phyloP scores from a whole-genome alignment of 805 yeast species.

The Candida oleophila region DNA sequence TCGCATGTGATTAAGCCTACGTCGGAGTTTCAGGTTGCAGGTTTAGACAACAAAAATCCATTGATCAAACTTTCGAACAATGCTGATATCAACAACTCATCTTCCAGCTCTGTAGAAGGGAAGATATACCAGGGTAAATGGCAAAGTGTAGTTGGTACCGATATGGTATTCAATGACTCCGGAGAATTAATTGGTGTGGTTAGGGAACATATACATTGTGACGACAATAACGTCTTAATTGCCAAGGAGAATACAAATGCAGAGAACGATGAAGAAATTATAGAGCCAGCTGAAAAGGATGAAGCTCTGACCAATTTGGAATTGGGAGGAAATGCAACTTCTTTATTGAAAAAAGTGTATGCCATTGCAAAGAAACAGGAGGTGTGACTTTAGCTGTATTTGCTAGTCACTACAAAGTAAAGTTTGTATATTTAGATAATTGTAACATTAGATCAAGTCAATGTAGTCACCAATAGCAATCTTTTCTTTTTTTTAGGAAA shows the following conservation, averaged over 20 bases:
- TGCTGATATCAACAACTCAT: constrained; percentile 11
- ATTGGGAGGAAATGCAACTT: constrained; percentile 1
- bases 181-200: constrained; percentile 42
- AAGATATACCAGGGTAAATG: constrained; percentile 72
- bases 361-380: constrained; percentile 5
- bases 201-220: constrained; percentile 36
- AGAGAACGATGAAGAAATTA: constrained; percentile 15
- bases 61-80: constrained; percentile 37
- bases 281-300: constrained; percentile 11
- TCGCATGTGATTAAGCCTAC: constrained; percentile 35
- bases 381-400: background rate
- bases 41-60: constrained; percentile 31
- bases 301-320: constrained; percentile 6
- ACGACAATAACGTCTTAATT: constrained; percentile 23
- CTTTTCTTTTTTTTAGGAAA: background rate
- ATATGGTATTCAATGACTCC: constrained; percentile 41
- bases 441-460: background rate
- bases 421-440: background rate
- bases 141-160: constrained; percentile 80
- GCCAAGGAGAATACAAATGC: constrained; percentile 15
- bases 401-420: background rate
- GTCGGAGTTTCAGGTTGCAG: constrained; percentile 40
- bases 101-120: constrained; percentile 27
- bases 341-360: background rate
- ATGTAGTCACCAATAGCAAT: background rate